Base-by-base conservation (phyloP, 2,329 filamentous ascomycete species). In the Penicillium sp. region DNA sequence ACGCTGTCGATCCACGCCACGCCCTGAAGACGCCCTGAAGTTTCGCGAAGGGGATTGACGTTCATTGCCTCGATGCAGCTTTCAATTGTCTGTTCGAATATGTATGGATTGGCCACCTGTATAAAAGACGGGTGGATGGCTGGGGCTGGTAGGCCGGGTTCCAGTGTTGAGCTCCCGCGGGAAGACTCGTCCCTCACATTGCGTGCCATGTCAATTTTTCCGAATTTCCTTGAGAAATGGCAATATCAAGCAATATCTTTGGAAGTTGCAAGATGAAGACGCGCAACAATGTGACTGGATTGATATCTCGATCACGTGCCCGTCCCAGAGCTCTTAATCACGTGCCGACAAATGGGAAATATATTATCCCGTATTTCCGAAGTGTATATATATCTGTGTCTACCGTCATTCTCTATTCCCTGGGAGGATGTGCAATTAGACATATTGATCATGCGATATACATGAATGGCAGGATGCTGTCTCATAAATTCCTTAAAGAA, bases 1-100 rank as follows among this genome's bases (percentile, higher is more conserved):
- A 96, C 89, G 59, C 86, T 89, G 69, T 97, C 90, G 60, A 99
- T 93, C 81, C 93, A 89, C 57, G 90, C 85, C 10, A 97, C 88
- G 18, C 93, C 94, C 68, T 94, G 90, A 43, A 97, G 77, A 50
- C 93, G 86, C 62, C 90, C 85, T 59, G 78, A 85, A 68, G 93
- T 90, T 72, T 97, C 92, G 55, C 89, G 86, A 37, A 89, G 85
- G 50, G 89, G 86, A 68, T 90, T 89, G 66, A 88, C 85, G 38
- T 86, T 85, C 59, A 87, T 85, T 20, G 84, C 83, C 43, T 82
- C 81, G 56, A 96, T 82, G 72, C 87, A 86, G 67, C 85, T 84
- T 59, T 91, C 87, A 54, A 97, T 84, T 65, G 85, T 86, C 66
- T 90, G 87, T 71, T 97, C 90, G 62, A 90, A 88, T 60, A 91